Evolutionary conservation across 768 basidiomycete species (phyloP).

Genomic region (Hypholoma sublateritium): DNA sequence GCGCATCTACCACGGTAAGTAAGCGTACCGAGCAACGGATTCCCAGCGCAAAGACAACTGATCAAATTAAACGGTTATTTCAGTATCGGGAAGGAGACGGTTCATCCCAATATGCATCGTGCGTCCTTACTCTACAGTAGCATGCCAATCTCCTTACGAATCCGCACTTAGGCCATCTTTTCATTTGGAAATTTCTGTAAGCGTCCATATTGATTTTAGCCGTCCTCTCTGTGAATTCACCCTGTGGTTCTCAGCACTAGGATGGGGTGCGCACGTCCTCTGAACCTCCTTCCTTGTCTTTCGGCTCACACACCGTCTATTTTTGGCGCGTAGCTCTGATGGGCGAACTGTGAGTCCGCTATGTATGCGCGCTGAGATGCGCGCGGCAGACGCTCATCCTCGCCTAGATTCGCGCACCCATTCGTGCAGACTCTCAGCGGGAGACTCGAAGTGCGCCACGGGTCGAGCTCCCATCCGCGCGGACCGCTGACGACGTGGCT

Average conservation of each 20-base stretch:
- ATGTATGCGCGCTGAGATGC: too few relatives aligned
- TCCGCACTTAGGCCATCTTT: not conserved
- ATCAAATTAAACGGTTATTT: not conserved
- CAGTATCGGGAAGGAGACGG: not conserved
- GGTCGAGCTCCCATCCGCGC: too few relatives aligned
- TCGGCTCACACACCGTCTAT: too few relatives aligned
- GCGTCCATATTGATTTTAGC: not conserved
- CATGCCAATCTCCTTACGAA: not conserved
- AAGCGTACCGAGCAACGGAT: not conserved
- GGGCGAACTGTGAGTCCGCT: constrained; percentile 4
- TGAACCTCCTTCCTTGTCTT: not conserved
- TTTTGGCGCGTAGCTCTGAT: not conserved
- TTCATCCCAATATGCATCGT: constrained; percentile 3
- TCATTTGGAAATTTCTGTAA: not conserved
- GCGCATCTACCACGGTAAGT: constrained; percentile 13
- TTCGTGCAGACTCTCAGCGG: not conserved
- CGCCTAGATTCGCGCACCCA: not conserved
- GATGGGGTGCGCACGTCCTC: not conserved
- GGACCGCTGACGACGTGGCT: too few relatives aligned
- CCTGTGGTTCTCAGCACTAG: not conserved
- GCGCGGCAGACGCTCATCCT: not conserved
- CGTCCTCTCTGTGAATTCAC: not conserved
- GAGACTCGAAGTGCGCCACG: not conserved
- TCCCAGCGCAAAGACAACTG: too few relatives aligned
- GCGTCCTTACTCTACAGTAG: not conserved